Evolutionary conservation across 2,329 filamentous ascomycete species (phyloP).

Genomic region (Apiospora sp.): DNA sequence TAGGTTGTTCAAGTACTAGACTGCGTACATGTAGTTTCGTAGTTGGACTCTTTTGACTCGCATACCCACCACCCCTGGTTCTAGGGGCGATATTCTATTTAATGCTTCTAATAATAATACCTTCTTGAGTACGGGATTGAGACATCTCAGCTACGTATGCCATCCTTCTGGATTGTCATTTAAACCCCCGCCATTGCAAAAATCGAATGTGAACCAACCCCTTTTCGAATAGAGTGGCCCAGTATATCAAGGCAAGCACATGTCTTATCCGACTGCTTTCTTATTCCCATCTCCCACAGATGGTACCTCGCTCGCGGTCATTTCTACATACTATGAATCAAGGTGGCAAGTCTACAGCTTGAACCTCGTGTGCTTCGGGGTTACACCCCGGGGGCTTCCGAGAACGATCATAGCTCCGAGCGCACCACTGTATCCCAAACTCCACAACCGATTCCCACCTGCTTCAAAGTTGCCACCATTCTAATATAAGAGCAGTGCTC

Average conservation of each 20-base stretch:
- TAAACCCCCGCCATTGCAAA: background rate
- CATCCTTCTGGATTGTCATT: background rate
- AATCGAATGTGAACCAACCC: background rate
- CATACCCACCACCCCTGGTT: background rate
- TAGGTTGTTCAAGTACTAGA: slow-evolving; percentile 49
- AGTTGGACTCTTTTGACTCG: background rate
- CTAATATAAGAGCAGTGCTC: no score
- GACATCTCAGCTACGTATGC: background rate
- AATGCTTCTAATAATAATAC: background rate
- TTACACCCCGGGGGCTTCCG: no score
- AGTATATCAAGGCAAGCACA: background rate
- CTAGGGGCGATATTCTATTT: no score
- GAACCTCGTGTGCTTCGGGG: no score
- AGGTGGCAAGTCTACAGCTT: no score
- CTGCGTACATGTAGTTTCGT: background rate
- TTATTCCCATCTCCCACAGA: background rate
- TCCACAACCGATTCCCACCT: no score
- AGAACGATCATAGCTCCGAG: no score
- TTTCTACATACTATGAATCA: no score
- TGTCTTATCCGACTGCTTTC: background rate
- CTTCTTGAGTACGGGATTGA: background rate
- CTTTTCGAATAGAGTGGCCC: background rate
- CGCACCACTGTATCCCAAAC: no score
- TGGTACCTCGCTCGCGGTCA: background rate
- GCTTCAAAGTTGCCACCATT: no score